Base-by-base conservation (phyloP, 176 grass and related monocot genomes). In the Triticum timopheevii region DNA sequence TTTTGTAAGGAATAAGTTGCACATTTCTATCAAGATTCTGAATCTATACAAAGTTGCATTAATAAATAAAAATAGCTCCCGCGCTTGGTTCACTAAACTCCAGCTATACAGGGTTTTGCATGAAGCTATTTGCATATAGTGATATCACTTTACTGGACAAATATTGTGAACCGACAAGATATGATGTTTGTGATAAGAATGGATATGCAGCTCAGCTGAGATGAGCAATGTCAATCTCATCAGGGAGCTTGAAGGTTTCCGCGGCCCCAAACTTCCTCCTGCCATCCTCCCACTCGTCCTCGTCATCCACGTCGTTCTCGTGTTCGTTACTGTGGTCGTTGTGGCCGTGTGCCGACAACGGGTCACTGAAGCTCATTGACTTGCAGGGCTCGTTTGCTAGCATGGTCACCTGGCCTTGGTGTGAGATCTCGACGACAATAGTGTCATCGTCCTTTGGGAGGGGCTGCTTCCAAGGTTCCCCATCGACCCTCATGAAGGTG, bases 391-490 rank as follows among this genome's bases (percentile, higher is more conserved):
- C 72, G 1, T 91, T 73, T 3, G 96, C 91, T 6, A 98, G 91
- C 93, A 98, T 92, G 68, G 87, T 89, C 13, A 98, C 96, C 74
- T 98, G 95, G 8, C 95, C 56, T 4, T 88, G 73, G 84, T 93
- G 88, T 36, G 93, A 93, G 73, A 98, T 95, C 73, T 98, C 95
- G 24, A 98, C 90, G 0, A 98, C 89, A 1, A 98, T 88, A 0
- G 89, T 87, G 83, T 92, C 88, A 0, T 95, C 90, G 19, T 98
- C 90, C 30, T 58, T 82, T 0, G 95, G 95, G 25, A 98, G 87
- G 8, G 95, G 95, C 73, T 98, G 93, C 86, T 95, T 98, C 95
- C 95, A 98, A 1, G 95, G 95, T 73, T 98, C 95, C 45, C 95
- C 95, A 1, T 98, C 95, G 8, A 98, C 72, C 73, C 95, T 92